Base-by-base conservation (phyloP, 306 rosid species). In the Cucurbita moschata region DNA sequence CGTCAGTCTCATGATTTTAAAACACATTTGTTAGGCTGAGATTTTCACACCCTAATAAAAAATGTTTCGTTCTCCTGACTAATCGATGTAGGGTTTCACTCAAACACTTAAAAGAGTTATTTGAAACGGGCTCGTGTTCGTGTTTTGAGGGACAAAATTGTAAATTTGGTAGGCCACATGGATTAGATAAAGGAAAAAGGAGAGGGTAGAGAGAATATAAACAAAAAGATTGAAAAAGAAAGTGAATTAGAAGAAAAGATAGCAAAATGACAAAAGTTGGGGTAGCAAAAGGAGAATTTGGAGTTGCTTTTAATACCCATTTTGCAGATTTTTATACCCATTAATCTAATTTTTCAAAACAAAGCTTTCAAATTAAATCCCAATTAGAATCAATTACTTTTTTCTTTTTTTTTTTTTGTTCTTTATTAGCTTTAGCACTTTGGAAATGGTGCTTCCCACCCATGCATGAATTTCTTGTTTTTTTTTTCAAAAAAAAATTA, bases 231-330 rank as follows among this genome's bases (percentile, higher is more conserved):
- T 42, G 15, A 4, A 8, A 51, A 70, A 51, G 5, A 70, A 70
- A 70, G 60, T 49, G 23, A 51, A 51, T 70, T 70, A 70, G 74
- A 70, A 70, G 15, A 50, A 26, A 10, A 1, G 18, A 3, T 49
- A 59, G 44, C 8, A 70, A 70, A 49, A 70, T 70, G 47, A 70
- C 60, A 70, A 69, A 69, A 49, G 73, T 69, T 26, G 58, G 55
- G 44, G 13, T 68, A 8, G 18, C 21, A 49, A 69, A 69, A 69
- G 57, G 44, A 21, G 73, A 46, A 30, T 51, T 70, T 15, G 46
- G 26, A 30, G 7, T 50, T 70, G 47, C 74, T 50, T 70, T 70
- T 50, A 68, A 46, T 7, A 49, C 47, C 56, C 26, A 50, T 49
- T 30, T 50, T 68, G 73, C 56, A 46, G 57, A 68, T 44, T 68